Evolutionary conservation across 2,329 filamentous ascomycete genomes (phyloP), one percentile per base, ranked within the genome.

Genomic region (Phialocephala subalpina): DNA sequence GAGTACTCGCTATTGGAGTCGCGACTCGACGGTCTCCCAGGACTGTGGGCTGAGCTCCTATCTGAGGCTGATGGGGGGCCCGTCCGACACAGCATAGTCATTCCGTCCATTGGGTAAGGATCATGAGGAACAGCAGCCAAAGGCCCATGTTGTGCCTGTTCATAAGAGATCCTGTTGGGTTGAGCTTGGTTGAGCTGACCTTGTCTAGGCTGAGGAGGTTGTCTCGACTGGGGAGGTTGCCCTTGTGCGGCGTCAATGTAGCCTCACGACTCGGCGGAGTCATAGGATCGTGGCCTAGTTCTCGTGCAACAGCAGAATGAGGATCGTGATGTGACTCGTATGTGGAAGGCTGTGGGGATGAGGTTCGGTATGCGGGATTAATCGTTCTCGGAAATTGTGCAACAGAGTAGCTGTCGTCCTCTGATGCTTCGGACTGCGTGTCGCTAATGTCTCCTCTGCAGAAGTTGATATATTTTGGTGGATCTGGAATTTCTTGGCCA

Each of bases 391-490:
- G 93, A 74, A 98, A 99, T 76, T 99, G 95, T 3, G 97, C 97
- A 14, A 99, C 93, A 0, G 94, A 97, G 77, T 97, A 99, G 72
- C 86, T 89, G 4, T 94, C 93, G 69, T 97, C 94, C 25, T 97
- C 94, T 0, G 92, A 95, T 12, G 86, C 83, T 69, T 96, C 93
- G 1, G 95, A 97, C 71, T 89, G 88, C 42, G 87, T 89, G 73
- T 99, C 96, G 62, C 90, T 85, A 55, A 90, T 80, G 77, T 97
- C 94, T 18, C 95, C 96, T 12, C 96, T 91, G 78, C 93, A 97
- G 79, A 98, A 99, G 82, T 99, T 97, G 87, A 99, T 97, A 78
- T 97, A 99, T 78, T 94, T 97, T 52, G 96, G 96, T 27, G 96
- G 89, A 78, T 97, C 96, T 1, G 96, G 97, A 56, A 99, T 99